Percentiles rank a stretch among this genome's conserved stretches.
Evolutionary conservation across 352 stramenopile genomes (phyloP).

Genomic region (Paralagenidium karlingii): DNA sequence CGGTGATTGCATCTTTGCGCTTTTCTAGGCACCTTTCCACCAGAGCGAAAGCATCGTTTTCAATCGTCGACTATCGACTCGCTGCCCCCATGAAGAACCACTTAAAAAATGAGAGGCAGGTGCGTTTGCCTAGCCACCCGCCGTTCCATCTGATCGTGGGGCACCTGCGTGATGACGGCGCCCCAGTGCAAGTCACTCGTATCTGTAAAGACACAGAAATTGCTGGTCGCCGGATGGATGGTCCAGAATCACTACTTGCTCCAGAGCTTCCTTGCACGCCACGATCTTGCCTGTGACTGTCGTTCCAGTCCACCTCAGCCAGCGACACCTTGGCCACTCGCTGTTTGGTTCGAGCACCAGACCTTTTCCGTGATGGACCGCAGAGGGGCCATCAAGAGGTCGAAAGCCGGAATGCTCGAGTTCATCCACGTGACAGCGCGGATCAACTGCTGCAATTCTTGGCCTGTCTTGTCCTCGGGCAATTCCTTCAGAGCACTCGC

Average conservation of each 20-base stretch:
- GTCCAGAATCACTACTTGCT: slow-evolving; percentile 6
- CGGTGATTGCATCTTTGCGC: too few species aligned
- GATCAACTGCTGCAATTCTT: slow-evolving; percentile 7
- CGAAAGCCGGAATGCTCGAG: slow-evolving; percentile 3
- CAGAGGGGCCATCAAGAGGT: not conserved
- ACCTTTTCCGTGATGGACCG: too few species aligned
- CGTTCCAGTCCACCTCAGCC: slow-evolving; percentile 1
- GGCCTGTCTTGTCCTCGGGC: not conserved
- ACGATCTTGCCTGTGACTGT: slow-evolving; percentile 1
- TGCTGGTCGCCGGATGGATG: slow-evolving; percentile 3
- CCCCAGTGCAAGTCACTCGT: slow-evolving; percentile 1
- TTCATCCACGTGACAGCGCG: slow-evolving; percentile 6
- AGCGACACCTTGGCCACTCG: too few species aligned
- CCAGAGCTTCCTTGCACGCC: slow-evolving; percentile 1
- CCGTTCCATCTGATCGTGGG: not conserved
- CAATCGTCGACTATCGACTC: slow-evolving; percentile 6
- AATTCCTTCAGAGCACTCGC: slow-evolving; percentile 5
- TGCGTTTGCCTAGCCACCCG: not conserved
- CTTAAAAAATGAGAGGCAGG: slow-evolving; percentile 8
- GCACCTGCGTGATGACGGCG: slow-evolving; percentile 3
- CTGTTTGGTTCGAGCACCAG: too few species aligned
- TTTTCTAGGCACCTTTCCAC: slow-evolving; percentile 12
- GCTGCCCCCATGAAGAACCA: slow-evolving; percentile 4
- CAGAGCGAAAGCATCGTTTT: slow-evolving; percentile 15
- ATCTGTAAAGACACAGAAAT: slow-evolving; percentile 3